phyloP scores from a whole-genome alignment of 208 protist genomes.

The Acanthamoeba castellanii region DNA sequence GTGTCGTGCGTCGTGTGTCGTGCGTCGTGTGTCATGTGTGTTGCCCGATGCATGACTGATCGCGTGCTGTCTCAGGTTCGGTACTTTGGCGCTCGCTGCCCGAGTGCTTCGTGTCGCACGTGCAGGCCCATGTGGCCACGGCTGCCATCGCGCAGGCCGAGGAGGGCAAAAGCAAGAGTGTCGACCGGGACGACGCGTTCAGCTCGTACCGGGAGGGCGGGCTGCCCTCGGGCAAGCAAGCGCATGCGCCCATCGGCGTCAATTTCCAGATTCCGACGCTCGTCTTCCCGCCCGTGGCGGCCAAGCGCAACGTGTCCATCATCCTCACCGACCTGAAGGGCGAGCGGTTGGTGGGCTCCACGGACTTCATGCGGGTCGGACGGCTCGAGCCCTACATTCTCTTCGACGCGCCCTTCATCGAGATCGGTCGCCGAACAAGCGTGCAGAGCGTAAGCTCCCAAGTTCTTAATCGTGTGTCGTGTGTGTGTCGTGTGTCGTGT shows the following conservation, averaged over 20 bases:
- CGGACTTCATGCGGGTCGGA: slow-evolving; percentile 27
- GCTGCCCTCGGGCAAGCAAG: background rate
- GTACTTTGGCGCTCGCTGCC: slow-evolving; percentile 35
- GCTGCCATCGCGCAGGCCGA: background rate
- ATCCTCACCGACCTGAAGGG: slow-evolving; percentile 63
- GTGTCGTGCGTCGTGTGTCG: no score
- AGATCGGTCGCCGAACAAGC: slow-evolving; percentile 29
- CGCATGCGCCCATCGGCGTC: background rate
- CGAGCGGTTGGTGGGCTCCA: slow-evolving; percentile 18
- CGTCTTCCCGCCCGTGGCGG: slow-evolving; percentile 46
- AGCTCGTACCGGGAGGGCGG: slow-evolving; percentile 26
- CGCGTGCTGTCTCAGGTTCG: background rate
- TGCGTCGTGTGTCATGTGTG: background rate
- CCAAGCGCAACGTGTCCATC: slow-evolving; percentile 57
- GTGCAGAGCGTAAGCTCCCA: slow-evolving; percentile 9
- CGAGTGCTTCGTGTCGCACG: slow-evolving; percentile 33
- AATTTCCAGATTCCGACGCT: slow-evolving; percentile 59
- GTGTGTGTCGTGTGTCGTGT: no score
- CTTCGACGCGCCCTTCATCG: slow-evolving; percentile 69
- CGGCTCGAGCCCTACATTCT: slow-evolving; percentile 47
- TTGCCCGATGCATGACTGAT: background rate
- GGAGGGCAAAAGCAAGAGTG: background rate
- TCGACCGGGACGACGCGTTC: background rate
- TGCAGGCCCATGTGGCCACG: background rate
- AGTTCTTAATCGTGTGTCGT: no score